Evolutionary conservation across 495 filamentous ascomycete species (phyloP), one percentile per base, ranked within the genome.

Genomic region (Neurospora discreta): DNA sequence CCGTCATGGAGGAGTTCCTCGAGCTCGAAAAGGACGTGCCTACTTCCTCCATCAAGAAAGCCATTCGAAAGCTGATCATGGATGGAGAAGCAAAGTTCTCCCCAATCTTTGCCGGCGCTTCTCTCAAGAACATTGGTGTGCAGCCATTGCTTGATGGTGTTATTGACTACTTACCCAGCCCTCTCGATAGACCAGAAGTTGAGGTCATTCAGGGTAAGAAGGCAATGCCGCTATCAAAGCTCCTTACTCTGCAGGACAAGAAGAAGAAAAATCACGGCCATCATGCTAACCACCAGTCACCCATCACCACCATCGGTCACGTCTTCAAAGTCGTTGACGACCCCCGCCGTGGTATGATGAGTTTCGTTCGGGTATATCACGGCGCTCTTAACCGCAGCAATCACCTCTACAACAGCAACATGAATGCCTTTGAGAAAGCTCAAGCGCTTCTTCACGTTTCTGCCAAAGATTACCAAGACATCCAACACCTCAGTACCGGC

Each of bases 241-340:
- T 92, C 40, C 82, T 88, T 15, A 76, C 83, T 60, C 67, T 89
- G 44, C 80, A 79, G 8, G 85, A 84, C 43, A 82, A 88, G 75
- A 75, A 79, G 88, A 77, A 75, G 70, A 82, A 88, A 75, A 75
- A 79, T 87, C 75, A 75, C 60, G 71, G 69, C 70, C 82, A 58
- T 74, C 82, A 42, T 80, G 52, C 52, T 26, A 86, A 69, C 77
- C 80, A 71, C 15, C 79, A 84, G 65, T 75, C 80, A 3, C 80
- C 88, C 30, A 80, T 97, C 18, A 87, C 90, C 70, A 89, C 89
- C 52, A 92, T 95, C 73, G 94, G 92, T 3, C 84, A 97, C 40
- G 96, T 97, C 16, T 99, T 99, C 86, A 99, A 99, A 80, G 96
- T 98, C 13, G 93, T 97, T 74, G 90, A 95, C 74, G 95, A 98